Base-by-base conservation (phyloP, 1,139 yeast species). In the Pneumocystis jirovecii region DNA sequence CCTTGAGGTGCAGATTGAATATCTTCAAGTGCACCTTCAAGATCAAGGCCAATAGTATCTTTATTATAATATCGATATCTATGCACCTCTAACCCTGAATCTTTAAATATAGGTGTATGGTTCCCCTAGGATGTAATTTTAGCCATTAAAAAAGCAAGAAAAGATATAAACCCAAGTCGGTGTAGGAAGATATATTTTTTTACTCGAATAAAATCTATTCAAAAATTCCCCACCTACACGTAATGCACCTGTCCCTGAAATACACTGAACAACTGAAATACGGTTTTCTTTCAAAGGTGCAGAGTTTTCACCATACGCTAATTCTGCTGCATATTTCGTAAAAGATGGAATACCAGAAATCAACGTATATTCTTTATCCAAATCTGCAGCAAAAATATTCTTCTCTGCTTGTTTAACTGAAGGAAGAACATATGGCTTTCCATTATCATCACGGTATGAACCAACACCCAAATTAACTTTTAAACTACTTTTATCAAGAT, bases 391-490 rank as follows among this genome's bases (percentile, higher is more conserved):
- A 81, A 40, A 84, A 71, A 68, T 66, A 44, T 77, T 71, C 66
- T 79, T 76, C 76, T 90, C 97, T 63, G 95, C 95, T 64, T 70
- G 68, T 69, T 79, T 82, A 19, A 93, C 97, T 12, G 95, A 85
- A 7, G 96, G 96, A 65, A 93, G 80, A 65, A 93, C 90, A 89
- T 93, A 91, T 64, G 97, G 97, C 77, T 89, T 87, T 66, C 97
- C 97, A 70, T 78, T 77, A 76, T 89, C 87, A 75, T 91, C 97
- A 76, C 97, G 84, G 81, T 93, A 93, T 63, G 97, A 97, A 70
- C 97, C 97, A 68, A 91, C 91, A 66, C 97, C 97, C 70, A 89
- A 80, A 76, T 90, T 96, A 70, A 91, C 89, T 79, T 91, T 93
- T 68, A 82, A 80, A 5, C 74, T 75, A 63, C 75, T 73, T 17